These are phyloP conservation scores for Quercus parvula DNA, from an alignment of 306 rosid genomes.

Conservation along the genomic window DNA sequence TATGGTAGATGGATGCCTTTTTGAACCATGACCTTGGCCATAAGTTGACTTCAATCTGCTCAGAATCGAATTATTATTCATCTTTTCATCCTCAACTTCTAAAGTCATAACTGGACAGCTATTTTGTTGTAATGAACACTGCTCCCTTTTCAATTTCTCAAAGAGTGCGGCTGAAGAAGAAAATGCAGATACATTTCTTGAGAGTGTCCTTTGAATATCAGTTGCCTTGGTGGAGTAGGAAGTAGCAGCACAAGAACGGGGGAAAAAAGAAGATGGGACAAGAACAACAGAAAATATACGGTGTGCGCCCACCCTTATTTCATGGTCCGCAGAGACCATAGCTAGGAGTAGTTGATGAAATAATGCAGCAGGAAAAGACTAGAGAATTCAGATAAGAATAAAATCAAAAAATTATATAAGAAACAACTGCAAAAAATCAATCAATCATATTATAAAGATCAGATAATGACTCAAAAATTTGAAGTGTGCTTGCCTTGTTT, in stretches of 20 bases:
- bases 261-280: slow-evolving; percentile 73
- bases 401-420: slow-evolving; percentile 15
- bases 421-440: no score
- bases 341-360: slow-evolving; percentile 83
- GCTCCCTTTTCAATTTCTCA: slow-evolving; percentile 72
- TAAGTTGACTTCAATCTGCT: slow-evolving; percentile 64
- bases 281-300: slow-evolving; percentile 82
- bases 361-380: slow-evolving; percentile 95
- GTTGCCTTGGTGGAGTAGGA: slow-evolving; percentile 44
- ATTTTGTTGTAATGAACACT: slow-evolving; percentile 42
- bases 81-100: slow-evolving; percentile 20
- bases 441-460: neutral
- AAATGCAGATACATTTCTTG: slow-evolving; percentile 82
- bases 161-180: slow-evolving; percentile 91
- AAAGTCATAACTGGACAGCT: slow-evolving; percentile 50
- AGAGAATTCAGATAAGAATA: slow-evolving; percentile 23
- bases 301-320: slow-evolving; percentile 80
- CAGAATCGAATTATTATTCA: slow-evolving; percentile 41
- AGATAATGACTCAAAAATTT: slow-evolving; percentile 17
- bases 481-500: slow-evolving; percentile 69
- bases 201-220: slow-evolving; percentile 60
- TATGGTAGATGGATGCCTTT: slow-evolving; percentile 17
- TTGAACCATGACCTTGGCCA: slow-evolving; percentile 44
- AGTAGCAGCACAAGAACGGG: slow-evolving; percentile 22
- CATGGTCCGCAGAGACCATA: slow-evolving; percentile 94